Conservation (phyloP, 176 grass and related monocot species). For the Triticum urartu region DNA sequence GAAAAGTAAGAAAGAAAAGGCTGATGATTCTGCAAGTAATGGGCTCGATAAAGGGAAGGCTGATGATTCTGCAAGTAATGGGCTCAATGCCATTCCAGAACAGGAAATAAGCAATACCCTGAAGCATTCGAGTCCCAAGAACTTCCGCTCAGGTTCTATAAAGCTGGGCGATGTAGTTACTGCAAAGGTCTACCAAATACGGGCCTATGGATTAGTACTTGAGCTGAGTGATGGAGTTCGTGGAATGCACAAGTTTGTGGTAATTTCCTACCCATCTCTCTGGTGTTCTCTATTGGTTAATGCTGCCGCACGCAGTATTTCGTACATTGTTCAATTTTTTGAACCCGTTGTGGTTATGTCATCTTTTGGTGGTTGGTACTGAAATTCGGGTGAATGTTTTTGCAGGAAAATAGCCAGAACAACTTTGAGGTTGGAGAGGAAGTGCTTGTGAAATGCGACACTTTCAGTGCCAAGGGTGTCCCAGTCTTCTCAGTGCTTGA, state of each 20-base stretch:
- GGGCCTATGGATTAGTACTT: slow-evolving; percentile 86
- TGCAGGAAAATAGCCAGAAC: slow-evolving; percentile 54
- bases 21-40: slow-evolving; percentile 22
- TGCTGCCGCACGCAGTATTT: neutral
- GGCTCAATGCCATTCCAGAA: slow-evolving; percentile 28
- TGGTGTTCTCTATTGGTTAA: neutral
- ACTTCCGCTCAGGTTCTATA: slow-evolving; percentile 39
- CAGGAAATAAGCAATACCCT: slow-evolving; percentile 23
- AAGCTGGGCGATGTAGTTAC: slow-evolving; percentile 77
- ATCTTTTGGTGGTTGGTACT: neutral
- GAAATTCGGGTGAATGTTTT: neutral
- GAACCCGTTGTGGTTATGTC: neutral
- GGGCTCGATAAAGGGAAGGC: slow-evolving; percentile 12
- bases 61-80: slow-evolving; percentile 26
- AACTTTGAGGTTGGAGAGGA: slow-evolving; percentile 70
- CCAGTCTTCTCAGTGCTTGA: slow-evolving; percentile 67
- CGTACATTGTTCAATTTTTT: neutral
- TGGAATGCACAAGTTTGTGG: slow-evolving; percentile 97
- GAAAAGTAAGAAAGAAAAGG: slow-evolving; percentile 47
- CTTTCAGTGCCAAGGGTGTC: slow-evolving; percentile 80
- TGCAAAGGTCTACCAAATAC: slow-evolving; percentile 82
- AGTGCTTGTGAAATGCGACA: slow-evolving; percentile 53
- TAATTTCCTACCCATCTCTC: slow-evolving; percentile 31
- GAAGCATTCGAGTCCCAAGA: slow-evolving; percentile 12
- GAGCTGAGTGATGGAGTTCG: slow-evolving; percentile 70